Evolutionary conservation across 2,329 filamentous ascomycete species (phyloP), one percentile per base, ranked within the genome.

Genomic region (Arthrinium puccinioides): DNA sequence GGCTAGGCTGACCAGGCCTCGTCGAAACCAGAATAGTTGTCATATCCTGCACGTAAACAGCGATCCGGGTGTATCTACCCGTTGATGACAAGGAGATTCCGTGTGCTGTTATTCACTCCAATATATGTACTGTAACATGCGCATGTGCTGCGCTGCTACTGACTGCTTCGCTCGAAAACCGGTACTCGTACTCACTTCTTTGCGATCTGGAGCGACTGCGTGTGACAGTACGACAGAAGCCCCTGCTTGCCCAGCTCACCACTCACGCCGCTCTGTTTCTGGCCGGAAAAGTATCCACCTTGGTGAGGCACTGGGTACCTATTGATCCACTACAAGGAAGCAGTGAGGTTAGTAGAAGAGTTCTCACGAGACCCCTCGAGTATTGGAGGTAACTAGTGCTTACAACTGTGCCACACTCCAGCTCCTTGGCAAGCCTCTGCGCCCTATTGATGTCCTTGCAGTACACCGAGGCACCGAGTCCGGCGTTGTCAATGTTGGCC

Each of bases 401-500:
- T 21, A 36, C 33, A 1, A 82, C 71, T 9, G 60, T 70, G 0
- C 78, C 78, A 0, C 72, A 68, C 46, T 79, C 69, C 9, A 83
- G 52, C 32, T 67, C 63, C 20, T 65, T 52, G 0, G 72, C 76
- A 28, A 82, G 69, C 4, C 60, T 57, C 21, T 65, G 63, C 0
- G 74, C 77, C 4, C 64, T 59, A 1, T 56, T 57, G 2, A 74
- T 39, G 40, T 82, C 73, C 13, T 61, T 64, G 13, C 64, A 71
- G 63, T 76, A 82, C 0, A 82, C 67, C 0, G 74, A 76, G 37
- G 82, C 84, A 50, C 95, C 88, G 49, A 84, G 88, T 49, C 94
- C 76, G 9, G 74, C 69, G 56, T 88, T 92, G 72, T 98, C 97
- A 72, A 90, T 96, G 61, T 94, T 94, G 38, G 87, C 76, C 4